Conservation (phyloP, 257 asterid genomes). For the Ilex asprella region DNA sequence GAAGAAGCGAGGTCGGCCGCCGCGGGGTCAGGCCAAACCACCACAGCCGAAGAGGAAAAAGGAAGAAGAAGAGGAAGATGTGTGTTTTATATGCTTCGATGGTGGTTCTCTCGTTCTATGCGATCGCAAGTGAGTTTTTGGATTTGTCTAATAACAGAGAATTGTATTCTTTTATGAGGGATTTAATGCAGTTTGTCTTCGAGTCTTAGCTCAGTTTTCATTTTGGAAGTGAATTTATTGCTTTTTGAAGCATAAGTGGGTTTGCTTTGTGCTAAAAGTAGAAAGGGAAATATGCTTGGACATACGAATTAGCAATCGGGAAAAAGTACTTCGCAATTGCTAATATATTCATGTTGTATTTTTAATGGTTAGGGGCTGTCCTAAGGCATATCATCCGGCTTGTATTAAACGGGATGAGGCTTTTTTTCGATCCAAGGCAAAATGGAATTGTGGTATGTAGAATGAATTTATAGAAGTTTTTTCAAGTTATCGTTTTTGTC, state of each 20-base stretch:
- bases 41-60: neutral
- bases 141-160: too few relatives aligned
- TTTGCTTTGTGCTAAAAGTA: neutral
- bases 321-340: neutral
- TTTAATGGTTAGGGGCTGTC: conserved; percentile 73
- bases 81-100: neutral
- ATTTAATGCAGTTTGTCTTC: neutral
- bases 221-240: neutral
- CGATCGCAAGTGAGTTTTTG: neutral
- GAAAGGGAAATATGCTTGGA: too few relatives aligned
- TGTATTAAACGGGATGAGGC: conserved; percentile 91
- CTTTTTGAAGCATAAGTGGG: neutral
- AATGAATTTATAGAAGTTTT: neutral
- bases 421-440: conserved; percentile 69
- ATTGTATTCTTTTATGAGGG: neutral
- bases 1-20: neutral
- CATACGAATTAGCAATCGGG: neutral
- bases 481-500: neutral
- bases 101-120: neutral
- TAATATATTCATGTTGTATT: conserved; percentile 5
- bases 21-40: neutral
- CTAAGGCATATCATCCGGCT: conserved; percentile 93
- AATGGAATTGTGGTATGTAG: conserved; percentile 61
- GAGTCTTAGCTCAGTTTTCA: neutral
- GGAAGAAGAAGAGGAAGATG: neutral